A percentile compares a stretch with the other conserved stretches of the same genome.
These are phyloP conservation scores for Cyclocybe aegerita DNA, from an alignment of 768 basidiomycete species.

Conservation along the genomic window DNA sequence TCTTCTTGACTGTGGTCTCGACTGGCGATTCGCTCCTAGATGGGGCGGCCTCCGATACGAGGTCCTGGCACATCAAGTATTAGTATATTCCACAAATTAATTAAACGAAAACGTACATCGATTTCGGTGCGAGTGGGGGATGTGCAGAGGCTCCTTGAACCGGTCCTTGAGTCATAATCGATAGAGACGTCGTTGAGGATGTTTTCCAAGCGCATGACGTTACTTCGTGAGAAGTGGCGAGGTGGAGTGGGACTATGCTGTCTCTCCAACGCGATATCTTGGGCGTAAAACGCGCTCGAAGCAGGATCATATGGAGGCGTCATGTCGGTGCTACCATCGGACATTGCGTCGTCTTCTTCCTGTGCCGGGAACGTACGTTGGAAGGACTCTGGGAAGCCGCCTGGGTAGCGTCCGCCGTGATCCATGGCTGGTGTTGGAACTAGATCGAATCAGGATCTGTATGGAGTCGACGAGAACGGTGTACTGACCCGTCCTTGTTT, in stretches of 20 bases:
- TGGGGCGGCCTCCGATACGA: background rate
- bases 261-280: background rate
- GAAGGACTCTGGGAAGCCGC: constrained; percentile 21
- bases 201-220: constrained; percentile 24
- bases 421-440: background rate
- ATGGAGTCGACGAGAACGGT: background rate
- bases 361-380: constrained; percentile 13
- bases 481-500: no score
- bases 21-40: constrained; percentile 17
- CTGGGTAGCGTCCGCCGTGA: no score
- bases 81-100: background rate
- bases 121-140: constrained; percentile 12
- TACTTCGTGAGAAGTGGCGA: constrained; percentile 11
- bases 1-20: constrained; percentile 21
- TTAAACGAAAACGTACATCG: constrained; percentile 5
- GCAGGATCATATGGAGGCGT: constrained; percentile 1
- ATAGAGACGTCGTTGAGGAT: constrained; percentile 22
- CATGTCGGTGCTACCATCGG: constrained; percentile 2
- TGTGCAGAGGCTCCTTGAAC: constrained; percentile 13
- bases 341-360: constrained; percentile 2
- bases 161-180: background rate
- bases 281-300: background rate
- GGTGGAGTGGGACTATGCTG: background rate
- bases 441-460: background rate
- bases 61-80: constrained; percentile 3